Conservation (phyloP, 2,329 filamentous ascomycete genomes). For the Akanthomyces muscarius region DNA sequence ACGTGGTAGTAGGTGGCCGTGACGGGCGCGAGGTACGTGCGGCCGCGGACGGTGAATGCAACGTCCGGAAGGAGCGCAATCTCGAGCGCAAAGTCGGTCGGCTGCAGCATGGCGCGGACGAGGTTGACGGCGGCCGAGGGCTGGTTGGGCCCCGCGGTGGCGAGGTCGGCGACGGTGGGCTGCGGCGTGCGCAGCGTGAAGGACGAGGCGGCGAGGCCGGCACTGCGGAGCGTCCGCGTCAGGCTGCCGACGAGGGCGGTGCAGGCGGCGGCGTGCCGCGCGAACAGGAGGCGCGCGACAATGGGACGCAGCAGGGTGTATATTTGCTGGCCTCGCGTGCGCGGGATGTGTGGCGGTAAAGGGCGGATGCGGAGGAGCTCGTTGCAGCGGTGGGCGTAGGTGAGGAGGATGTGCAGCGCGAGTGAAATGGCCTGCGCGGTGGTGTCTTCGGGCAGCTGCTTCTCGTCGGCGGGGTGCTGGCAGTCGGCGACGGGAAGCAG, state of each 20-base stretch:
- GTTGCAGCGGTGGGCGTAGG: conserved; percentile 73
- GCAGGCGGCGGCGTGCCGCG: conserved; percentile 37
- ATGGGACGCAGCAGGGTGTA: conserved; percentile 51
- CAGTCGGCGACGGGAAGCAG: conserved; percentile 61
- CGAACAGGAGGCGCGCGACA: conserved; percentile 45
- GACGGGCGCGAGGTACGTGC: conserved; percentile 41
- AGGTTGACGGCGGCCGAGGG: conserved; percentile 42
- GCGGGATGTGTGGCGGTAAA: conserved; percentile 36
- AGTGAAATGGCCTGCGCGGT: conserved; percentile 64
- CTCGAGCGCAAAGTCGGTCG: conserved; percentile 39
- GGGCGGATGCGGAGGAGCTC: conserved; percentile 64
- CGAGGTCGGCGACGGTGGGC: conserved; percentile 26
- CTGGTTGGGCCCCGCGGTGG: conserved; percentile 30
- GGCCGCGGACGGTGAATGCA: conserved; percentile 41
- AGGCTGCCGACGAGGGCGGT: conserved; percentile 42
- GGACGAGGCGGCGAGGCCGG: conserved; percentile 40
- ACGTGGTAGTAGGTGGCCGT: conserved; percentile 44
- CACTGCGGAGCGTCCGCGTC: conserved; percentile 40
- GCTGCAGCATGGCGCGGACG: conserved; percentile 40
- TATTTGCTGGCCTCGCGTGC: conserved; percentile 37
- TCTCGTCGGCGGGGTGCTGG: conserved; percentile 29
- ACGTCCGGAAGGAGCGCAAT: conserved; percentile 42
- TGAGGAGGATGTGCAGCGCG: conserved; percentile 70
- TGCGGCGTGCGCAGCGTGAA: conserved; percentile 41
- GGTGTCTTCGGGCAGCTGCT: conserved; percentile 37